These are phyloP conservation scores for Penicillium egyptiacum DNA, from an alignment of 495 filamentous ascomycete genomes.

Conservation along the genomic window DNA sequence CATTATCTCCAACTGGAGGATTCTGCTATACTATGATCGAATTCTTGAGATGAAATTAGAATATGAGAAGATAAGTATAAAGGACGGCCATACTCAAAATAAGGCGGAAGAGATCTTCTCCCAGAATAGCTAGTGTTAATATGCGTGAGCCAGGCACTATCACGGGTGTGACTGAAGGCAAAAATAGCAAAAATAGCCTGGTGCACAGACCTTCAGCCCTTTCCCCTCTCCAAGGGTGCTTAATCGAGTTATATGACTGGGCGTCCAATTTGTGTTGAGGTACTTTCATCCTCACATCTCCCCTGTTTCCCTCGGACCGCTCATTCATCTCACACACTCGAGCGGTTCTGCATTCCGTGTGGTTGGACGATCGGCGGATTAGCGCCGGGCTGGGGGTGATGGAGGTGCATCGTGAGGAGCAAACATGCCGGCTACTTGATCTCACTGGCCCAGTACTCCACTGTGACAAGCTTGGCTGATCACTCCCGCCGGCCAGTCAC, in stretches of 20 bases:
- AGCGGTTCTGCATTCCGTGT: conserved; percentile 36
- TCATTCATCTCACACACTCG: conserved; percentile 3
- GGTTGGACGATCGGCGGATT: conserved; percentile 40
- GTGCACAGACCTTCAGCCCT: conserved; percentile 10
- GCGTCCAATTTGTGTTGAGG: conserved; percentile 8
- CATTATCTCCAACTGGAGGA: neutral
- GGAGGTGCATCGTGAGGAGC: conserved; percentile 34
- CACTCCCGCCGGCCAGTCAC: conserved; percentile 34
- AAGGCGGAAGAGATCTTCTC: neutral
- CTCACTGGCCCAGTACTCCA: conserved; percentile 28
- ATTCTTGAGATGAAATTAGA: neutral
- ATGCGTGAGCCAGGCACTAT: neutral
- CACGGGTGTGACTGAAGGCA: neutral
- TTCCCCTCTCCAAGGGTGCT: conserved; percentile 11
- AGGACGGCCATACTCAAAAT: neutral
- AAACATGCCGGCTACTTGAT: conserved; percentile 7
- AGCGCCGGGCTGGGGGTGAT: conserved; percentile 42
- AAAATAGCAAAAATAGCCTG: neutral
- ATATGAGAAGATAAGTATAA: neutral
- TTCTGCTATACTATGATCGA: neutral
- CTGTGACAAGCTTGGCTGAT: conserved; percentile 43
- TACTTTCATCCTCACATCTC: conserved; percentile 10
- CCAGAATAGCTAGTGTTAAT: neutral
- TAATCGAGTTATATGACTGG: conserved; percentile 14
- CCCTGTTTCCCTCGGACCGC: neutral